phyloP scores from a whole-genome alignment of 2,329 filamentous ascomycete species.

The Cladosporium sp. region DNA sequence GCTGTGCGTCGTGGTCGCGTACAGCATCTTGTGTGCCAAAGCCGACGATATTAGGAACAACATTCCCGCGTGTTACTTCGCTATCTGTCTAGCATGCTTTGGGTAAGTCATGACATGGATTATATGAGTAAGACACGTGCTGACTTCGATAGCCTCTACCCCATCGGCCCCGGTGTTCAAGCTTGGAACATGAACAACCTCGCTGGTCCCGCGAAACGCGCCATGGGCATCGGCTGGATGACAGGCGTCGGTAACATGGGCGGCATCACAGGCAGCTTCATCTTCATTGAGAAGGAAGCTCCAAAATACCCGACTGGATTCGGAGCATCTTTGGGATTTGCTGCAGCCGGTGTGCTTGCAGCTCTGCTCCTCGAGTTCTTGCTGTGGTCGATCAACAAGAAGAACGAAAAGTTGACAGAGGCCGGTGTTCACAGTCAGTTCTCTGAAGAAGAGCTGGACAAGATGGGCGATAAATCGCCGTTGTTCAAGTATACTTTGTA shows the following conservation, averaged over 20 bases:
- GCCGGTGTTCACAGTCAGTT: constrained; percentile 40
- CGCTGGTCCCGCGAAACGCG: constrained; percentile 39
- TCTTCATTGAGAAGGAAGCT: constrained; percentile 41
- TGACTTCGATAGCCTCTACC: constrained; percentile 25
- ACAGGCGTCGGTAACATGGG: constrained; percentile 46
- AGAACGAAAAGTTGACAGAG: constrained; percentile 38
- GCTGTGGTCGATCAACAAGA: constrained; percentile 40
- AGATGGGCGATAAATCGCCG: constrained; percentile 43
- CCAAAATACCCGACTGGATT: constrained; percentile 43
- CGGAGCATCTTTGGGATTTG: constrained; percentile 37
- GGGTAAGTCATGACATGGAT: constrained; percentile 23
- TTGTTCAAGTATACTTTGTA: constrained; percentile 43
- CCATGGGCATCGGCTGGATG: constrained; percentile 44
- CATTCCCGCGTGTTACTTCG: constrained; percentile 29
- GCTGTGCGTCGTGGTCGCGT: constrained; percentile 30
- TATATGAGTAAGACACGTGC: neutral
- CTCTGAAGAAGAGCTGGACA: constrained; percentile 40
- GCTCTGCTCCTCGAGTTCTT: constrained; percentile 35
- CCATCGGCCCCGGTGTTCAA: constrained; percentile 31
- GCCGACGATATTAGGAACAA: constrained; percentile 22
- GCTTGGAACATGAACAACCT: constrained; percentile 38
- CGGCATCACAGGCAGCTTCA: constrained; percentile 44
- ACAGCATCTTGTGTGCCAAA: constrained; percentile 31
- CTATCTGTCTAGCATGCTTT: constrained; percentile 32
- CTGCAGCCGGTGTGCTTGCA: constrained; percentile 29